Conservation (phyloP, 331 rosid species). For the Malus hybrid region DNA sequence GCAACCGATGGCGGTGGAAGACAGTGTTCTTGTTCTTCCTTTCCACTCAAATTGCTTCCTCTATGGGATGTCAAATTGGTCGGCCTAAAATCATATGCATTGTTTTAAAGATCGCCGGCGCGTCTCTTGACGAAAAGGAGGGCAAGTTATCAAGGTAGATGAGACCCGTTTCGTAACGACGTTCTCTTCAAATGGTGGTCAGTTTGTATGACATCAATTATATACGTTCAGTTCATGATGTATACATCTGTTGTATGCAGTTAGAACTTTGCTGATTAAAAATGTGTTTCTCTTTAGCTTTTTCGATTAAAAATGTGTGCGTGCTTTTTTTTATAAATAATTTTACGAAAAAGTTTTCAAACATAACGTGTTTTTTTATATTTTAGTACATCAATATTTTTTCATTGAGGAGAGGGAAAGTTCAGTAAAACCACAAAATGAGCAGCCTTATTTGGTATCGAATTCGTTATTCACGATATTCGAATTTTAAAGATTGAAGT, state of each 20-base stretch:
- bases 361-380: no score
- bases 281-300: neutral
- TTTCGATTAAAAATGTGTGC: no score
- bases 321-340: no score
- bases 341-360: no score
- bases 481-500: no score
- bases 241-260: neutral
- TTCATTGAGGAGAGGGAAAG: no score
- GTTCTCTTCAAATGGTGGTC: neutral
- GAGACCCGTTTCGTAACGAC: neutral
- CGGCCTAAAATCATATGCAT: neutral
- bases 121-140: neutral
- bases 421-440: no score
- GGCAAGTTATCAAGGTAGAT: neutral
- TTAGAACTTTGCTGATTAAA: neutral
- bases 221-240: neutral
- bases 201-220: neutral
- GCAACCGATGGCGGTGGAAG: conserved; percentile 73
- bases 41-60: conserved; percentile 88
- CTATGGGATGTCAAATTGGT: conserved; percentile 48
- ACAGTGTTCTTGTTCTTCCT: conserved; percentile 67
- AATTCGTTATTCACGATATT: no score
- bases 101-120: neutral
- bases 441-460: no score
- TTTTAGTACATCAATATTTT: no score